Evolutionary conservation across 2,329 filamentous ascomycete species (phyloP).

Genomic region (Monilinia vaccinii-corymbosi): DNA sequence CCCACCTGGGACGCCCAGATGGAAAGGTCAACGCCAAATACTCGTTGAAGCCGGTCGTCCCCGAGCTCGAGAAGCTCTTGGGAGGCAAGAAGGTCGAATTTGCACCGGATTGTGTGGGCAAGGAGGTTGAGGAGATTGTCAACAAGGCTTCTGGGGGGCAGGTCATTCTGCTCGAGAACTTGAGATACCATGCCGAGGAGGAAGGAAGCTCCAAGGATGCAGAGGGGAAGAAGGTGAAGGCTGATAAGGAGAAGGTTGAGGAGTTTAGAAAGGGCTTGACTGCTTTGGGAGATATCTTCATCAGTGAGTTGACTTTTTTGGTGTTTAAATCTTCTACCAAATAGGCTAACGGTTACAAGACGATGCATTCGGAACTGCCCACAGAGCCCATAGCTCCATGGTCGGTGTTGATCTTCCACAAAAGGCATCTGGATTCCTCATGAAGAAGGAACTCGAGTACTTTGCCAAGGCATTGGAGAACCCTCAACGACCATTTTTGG

Average conservation of each 20-base stretch:
- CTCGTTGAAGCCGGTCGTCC: slow-evolving; percentile 83
- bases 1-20: slow-evolving; percentile 91
- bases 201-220: slow-evolving; percentile 93
- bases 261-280: slow-evolving; percentile 94
- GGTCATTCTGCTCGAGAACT: slow-evolving; percentile 89
- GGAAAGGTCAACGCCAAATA: slow-evolving; percentile 87
- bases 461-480: slow-evolving; percentile 94
- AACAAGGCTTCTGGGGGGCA: slow-evolving; percentile 73
- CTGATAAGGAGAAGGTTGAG: slow-evolving; percentile 84
- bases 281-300: slow-evolving; percentile 86
- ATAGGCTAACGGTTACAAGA: slow-evolving; percentile 43
- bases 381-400: slow-evolving; percentile 99
- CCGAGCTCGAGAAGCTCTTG: slow-evolving; percentile 85
- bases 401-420: slow-evolving; percentile 92
- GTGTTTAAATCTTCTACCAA: not conserved
- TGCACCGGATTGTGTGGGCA: slow-evolving; percentile 81
- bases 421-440: slow-evolving; percentile 95
- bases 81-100: slow-evolving; percentile 72
- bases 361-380: slow-evolving; percentile 96
- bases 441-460: slow-evolving; percentile 99
- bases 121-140: slow-evolving; percentile 82
- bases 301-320: slow-evolving; percentile 57
- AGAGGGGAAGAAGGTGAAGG: slow-evolving; percentile 95
- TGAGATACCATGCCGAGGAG: slow-evolving; percentile 97
- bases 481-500: slow-evolving; percentile 91